Conservation (phyloP, 768 basidiomycete genomes). For the Tricholoma bakamatsutake region DNA sequence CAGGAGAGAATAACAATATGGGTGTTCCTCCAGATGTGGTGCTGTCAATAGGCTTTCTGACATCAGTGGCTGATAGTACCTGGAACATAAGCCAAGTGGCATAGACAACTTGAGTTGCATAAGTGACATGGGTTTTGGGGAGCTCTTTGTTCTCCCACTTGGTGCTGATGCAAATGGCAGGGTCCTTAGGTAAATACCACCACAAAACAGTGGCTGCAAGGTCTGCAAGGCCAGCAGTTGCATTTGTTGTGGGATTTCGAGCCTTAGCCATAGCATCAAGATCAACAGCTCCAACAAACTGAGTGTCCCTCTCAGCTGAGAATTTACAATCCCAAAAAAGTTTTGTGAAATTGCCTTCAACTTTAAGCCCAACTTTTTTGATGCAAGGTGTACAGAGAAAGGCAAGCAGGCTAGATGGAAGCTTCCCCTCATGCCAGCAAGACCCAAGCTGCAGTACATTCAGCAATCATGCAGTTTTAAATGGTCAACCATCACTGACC, state of each 20-base stretch:
- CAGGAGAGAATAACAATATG: too few species aligned
- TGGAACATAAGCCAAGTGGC: too few species aligned
- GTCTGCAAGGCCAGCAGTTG: too few species aligned
- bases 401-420: not conserved
- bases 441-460: too few species aligned
- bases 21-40: not conserved
- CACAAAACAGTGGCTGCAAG: not conserved
- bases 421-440: not conserved
- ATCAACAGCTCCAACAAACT: not conserved
- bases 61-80: not conserved
- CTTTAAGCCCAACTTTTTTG: not conserved
- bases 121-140: not conserved
- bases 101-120: too few species aligned
- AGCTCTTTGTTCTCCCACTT: not conserved
- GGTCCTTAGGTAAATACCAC: not conserved
- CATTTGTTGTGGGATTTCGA: too few species aligned
- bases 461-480: too few species aligned
- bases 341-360: not conserved
- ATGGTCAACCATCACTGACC: not conserved
- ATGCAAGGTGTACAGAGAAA: not conserved
- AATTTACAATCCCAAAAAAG: not conserved
- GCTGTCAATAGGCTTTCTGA: not conserved
- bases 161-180: not conserved
- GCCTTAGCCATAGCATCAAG: too few species aligned
- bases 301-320: not conserved